A percentile compares a stretch with the other conserved stretches of the same genome.
These are phyloP conservation scores for Physcomitrellopsis africana DNA, from an alignment of 225 moss, liverwort and hornwort genomes.

Conservation along the genomic window DNA sequence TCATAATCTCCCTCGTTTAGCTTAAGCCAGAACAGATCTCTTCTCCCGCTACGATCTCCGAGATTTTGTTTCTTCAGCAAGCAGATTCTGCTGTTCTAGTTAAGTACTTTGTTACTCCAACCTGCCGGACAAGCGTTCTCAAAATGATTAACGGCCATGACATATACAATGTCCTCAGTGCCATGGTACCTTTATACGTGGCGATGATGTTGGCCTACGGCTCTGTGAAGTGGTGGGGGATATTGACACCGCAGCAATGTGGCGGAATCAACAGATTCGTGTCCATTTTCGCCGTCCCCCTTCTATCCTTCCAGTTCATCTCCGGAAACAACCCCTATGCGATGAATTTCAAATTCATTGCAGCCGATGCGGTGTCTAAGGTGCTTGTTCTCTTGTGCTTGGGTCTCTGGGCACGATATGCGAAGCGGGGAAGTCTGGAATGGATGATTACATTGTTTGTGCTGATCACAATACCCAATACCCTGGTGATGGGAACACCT, in stretches of 20 bases:
- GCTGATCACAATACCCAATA: conserved; percentile 92
- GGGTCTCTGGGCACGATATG: conserved; percentile 80
- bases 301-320: conserved; percentile 98
- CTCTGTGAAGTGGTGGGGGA: conserved; percentile 97
- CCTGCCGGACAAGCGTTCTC: background rate
- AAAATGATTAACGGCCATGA: conserved; percentile 86
- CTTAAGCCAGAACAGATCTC: background rate
- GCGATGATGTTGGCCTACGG: conserved; percentile 97
- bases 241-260: conserved; percentile 87
- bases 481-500: conserved; percentile 97
- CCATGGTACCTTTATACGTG: conserved; percentile 91
- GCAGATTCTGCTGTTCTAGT: conserved; percentile 2
- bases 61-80: background rate
- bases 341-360: conserved; percentile 91
- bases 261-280: conserved; percentile 98
- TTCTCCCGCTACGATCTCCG: background rate
- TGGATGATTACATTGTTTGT: conserved; percentile 99
- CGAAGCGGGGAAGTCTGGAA: conserved; percentile 69
- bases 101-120: background rate
- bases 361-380: conserved; percentile 83
- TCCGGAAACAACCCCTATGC: conserved; percentile 79
- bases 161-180: conserved; percentile 90
- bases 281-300: conserved; percentile 92
- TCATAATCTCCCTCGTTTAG: background rate
- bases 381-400: conserved; percentile 56